phyloP scores from a whole-genome alignment of 2,329 filamentous ascomycete genomes.

The Coniella vitis region DNA sequence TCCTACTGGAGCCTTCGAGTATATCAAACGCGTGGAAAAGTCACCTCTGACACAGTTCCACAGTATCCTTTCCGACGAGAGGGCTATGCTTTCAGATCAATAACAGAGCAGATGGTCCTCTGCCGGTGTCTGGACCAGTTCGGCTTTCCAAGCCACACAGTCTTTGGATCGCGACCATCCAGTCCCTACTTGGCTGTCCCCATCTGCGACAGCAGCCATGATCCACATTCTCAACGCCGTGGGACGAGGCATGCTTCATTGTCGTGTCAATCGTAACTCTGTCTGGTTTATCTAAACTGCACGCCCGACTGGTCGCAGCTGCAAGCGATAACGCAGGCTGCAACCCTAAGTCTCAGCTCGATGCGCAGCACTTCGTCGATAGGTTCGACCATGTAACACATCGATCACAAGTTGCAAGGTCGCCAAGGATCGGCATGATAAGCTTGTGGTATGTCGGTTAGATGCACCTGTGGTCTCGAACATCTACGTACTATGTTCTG shows the following conservation, averaged over 20 bases:
- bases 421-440: constrained; percentile 2
- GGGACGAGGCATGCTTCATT: neutral
- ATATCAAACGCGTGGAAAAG: too few species aligned
- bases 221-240: neutral
- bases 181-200: too few species aligned
- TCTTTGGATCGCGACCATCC: too few species aligned
- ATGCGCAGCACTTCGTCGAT: neutral
- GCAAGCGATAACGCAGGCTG: constrained; percentile 13
- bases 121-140: too few species aligned
- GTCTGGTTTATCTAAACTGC: constrained; percentile 2
- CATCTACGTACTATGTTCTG: neutral
- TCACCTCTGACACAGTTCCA: too few species aligned
- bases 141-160: too few species aligned
- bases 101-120: too few species aligned
- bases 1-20: too few species aligned
- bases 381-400: neutral
- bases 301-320: constrained; percentile 9
- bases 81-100: too few species aligned
- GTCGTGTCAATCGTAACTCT: neutral
- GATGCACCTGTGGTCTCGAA: neutral
- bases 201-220: neutral
- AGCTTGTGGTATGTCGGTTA: neutral
- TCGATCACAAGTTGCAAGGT: neutral
- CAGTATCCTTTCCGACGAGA: too few species aligned
- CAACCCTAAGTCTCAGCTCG: constrained; percentile 1